Percentiles rank a stretch among this genome's conserved stretches.
These are phyloP conservation scores for Aspergillus sp. DNA, from an alignment of 2,329 filamentous ascomycete genomes.

Conservation along the genomic window DNA sequence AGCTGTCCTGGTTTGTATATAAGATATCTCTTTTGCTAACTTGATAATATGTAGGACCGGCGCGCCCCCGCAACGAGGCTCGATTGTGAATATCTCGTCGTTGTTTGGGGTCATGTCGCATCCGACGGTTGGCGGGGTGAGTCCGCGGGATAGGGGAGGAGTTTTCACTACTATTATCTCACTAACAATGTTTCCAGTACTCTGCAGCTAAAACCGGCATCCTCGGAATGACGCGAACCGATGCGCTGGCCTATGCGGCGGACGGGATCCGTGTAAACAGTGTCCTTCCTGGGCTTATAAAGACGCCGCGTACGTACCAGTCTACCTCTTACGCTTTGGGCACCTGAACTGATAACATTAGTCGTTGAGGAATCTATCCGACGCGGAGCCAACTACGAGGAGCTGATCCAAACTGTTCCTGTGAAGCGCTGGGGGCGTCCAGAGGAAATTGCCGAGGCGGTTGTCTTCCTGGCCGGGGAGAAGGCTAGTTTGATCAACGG, in stretches of 20 bases:
- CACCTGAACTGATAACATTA: neutral
- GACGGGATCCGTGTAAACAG: conserved; percentile 13
- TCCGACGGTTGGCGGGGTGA: conserved; percentile 7
- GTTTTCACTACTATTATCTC: neutral
- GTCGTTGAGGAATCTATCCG: neutral
- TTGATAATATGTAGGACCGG: neutral
- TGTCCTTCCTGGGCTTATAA: conserved; percentile 12
- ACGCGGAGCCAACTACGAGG: conserved; percentile 10
- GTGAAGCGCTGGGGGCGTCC: conserved; percentile 9
- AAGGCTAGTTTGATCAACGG: conserved; percentile 13
- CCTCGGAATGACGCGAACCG: conserved; percentile 12
- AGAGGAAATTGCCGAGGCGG: conserved; percentile 12
- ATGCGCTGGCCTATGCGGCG: conserved; percentile 10
- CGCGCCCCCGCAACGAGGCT: conserved; percentile 3
- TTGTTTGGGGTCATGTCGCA: conserved; percentile 8
- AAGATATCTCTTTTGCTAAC: neutral
- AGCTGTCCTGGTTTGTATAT: too few relatives aligned
- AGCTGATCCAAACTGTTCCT: conserved; percentile 3
- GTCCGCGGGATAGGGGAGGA: neutral
- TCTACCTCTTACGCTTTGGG: too few relatives aligned
- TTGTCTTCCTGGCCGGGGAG: conserved; percentile 12
- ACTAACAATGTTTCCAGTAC: conserved; percentile 1
- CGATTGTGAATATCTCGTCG: conserved; percentile 16
- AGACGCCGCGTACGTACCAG: conserved; percentile 8
- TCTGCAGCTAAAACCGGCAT: conserved; percentile 12